Conservation (phyloP, 371 early-diverging fungal species). For the Mycotypha africana region DNA sequence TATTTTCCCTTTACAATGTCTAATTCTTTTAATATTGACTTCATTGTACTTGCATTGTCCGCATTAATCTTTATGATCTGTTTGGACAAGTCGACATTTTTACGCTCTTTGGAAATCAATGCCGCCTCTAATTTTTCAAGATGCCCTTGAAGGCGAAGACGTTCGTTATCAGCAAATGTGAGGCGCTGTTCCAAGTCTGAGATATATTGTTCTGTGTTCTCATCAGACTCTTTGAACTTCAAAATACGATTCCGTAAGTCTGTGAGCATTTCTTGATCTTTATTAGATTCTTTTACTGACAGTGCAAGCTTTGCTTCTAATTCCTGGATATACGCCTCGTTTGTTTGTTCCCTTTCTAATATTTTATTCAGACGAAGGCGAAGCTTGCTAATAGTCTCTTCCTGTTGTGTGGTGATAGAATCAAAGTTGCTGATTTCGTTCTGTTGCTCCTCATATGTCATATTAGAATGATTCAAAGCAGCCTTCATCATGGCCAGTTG, state of each 20-base stretch:
- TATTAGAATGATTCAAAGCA: slow-evolving; percentile 45
- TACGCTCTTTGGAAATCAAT: no score
- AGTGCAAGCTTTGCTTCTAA: slow-evolving; percentile 37
- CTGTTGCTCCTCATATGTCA: slow-evolving; percentile 41
- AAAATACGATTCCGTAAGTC: slow-evolving; percentile 32
- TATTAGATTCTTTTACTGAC: slow-evolving; percentile 31
- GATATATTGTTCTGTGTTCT: slow-evolving; percentile 46
- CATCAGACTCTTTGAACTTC: slow-evolving; percentile 40
- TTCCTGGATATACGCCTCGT: slow-evolving; percentile 38
- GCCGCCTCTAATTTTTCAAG: slow-evolving; percentile 9
- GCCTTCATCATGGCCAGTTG: slow-evolving; percentile 52
- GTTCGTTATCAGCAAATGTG: no score
- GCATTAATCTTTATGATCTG: background rate
- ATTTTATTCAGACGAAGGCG: slow-evolving; percentile 21
- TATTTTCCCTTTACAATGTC: no score
- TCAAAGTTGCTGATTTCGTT: slow-evolving; percentile 31
- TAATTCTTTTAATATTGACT: no score
- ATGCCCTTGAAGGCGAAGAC: slow-evolving; percentile 1
- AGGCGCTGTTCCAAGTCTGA: slow-evolving; percentile 36
- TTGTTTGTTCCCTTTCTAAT: slow-evolving; percentile 30
- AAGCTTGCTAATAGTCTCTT: slow-evolving; percentile 28
- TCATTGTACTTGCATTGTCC: background rate
- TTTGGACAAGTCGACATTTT: no score
- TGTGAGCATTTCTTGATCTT: slow-evolving; percentile 33
- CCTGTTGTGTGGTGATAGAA: slow-evolving; percentile 26